These are phyloP conservation scores for Termitomyces sp. DNA, from an alignment of 768 basidiomycete genomes.

Conservation along the genomic window DNA sequence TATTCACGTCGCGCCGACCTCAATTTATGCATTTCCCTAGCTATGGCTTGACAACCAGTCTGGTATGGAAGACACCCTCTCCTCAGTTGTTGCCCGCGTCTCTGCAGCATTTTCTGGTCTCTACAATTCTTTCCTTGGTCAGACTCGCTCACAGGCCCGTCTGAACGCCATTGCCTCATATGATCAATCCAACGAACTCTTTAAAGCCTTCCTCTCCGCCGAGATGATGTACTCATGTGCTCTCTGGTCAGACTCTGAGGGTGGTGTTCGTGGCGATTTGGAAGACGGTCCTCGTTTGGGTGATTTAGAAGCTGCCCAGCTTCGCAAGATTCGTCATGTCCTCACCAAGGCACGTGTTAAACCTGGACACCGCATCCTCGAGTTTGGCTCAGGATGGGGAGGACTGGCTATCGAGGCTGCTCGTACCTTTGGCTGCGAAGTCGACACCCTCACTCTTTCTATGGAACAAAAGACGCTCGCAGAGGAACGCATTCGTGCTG, in stretches of 20 bases:
- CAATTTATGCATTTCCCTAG: conserved; percentile 23
- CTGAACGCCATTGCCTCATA: conserved; percentile 83
- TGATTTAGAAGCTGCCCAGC: conserved; percentile 78
- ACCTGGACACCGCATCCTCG: conserved; percentile 76
- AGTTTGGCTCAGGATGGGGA: conserved; percentile 95
- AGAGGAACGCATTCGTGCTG: conserved; percentile 72
- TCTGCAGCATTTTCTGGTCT: conserved; percentile 55
- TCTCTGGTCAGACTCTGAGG: conserved; percentile 75
- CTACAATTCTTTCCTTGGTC: conserved; percentile 69
- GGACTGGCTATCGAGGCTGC: conserved; percentile 86
- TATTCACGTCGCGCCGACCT: conserved; percentile 1
- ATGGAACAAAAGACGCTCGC: conserved; percentile 83
- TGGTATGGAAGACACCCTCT: conserved; percentile 51
- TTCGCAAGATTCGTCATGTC: conserved; percentile 78
- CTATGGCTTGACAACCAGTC: conserved; percentile 63
- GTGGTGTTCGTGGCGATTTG: conserved; percentile 72
- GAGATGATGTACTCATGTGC: conserved; percentile 97
- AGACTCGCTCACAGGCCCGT: conserved; percentile 67
- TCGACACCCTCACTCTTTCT: conserved; percentile 87
- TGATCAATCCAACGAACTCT: conserved; percentile 87
- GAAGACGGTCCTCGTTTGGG: conserved; percentile 47
- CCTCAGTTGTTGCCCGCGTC: conserved; percentile 49
- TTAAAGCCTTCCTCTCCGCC: conserved; percentile 76
- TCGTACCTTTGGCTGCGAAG: conserved; percentile 67
- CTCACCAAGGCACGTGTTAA: conserved; percentile 71